A percentile compares a stretch with the other conserved stretches of the same genome.
phyloP scores from a whole-genome alignment of 2,329 filamentous ascomycete species.

The Phoma sp. region DNA sequence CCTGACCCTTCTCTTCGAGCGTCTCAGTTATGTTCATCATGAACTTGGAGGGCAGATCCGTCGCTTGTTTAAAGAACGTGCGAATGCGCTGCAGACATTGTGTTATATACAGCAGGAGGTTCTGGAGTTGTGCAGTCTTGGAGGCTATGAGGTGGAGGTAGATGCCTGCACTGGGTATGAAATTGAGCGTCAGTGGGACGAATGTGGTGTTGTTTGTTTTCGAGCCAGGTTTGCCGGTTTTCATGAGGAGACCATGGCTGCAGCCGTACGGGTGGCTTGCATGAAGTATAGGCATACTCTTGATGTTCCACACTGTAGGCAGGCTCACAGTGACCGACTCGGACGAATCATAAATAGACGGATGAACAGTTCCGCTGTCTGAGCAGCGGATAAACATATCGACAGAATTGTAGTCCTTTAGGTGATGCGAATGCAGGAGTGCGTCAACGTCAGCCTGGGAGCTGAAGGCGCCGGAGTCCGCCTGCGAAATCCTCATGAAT shows the following conservation, averaged over 20 bases:
- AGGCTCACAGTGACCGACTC: conserved; percentile 71
- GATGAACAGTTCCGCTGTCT: conserved; percentile 71
- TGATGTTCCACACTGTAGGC: conserved; percentile 50
- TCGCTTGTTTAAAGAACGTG: conserved; percentile 80
- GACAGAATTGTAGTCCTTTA: conserved; percentile 73
- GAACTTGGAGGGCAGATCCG: conserved; percentile 80
- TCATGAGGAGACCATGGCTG: conserved; percentile 75
- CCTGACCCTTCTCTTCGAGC: conserved; percentile 68
- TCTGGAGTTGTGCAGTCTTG: conserved; percentile 86
- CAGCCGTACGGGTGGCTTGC: conserved; percentile 74
- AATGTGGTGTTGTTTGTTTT: conserved; percentile 45
- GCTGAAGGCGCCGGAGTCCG: conserved; percentile 46
- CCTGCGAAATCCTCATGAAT: conserved; percentile 38
- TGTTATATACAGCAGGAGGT: conserved; percentile 81
- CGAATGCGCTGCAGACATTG: conserved; percentile 81
- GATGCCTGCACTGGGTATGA: conserved; percentile 77
- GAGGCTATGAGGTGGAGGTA: conserved; percentile 84
- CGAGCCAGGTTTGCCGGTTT: conserved; percentile 38
- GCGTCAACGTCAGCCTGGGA: conserved; percentile 50
- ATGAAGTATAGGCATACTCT: conserved; percentile 63
- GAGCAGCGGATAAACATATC: conserved; percentile 80
- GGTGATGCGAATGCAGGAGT: conserved; percentile 53
- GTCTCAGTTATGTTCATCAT: conserved; percentile 78
- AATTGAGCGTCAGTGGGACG: conserved; percentile 80
- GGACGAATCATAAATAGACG: conserved; percentile 87